Percentiles rank a stretch among this genome's conserved stretches.
Evolutionary conservation across 2,329 filamentous ascomycete species (phyloP).

Genomic region (Talaromyces sp.): DNA sequence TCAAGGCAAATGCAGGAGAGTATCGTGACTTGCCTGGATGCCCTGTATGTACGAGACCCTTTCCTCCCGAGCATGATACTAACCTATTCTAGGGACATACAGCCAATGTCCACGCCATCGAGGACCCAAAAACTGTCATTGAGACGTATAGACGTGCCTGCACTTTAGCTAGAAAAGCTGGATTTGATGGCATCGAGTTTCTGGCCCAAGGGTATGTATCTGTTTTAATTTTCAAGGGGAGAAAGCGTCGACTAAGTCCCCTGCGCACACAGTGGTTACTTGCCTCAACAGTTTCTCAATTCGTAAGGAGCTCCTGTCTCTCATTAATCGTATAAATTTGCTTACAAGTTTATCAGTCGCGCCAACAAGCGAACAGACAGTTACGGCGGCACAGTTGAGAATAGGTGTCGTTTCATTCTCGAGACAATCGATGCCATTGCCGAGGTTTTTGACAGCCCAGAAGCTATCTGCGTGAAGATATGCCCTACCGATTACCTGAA

Average conservation of each 20-base stretch:
- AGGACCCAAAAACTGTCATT: slow-evolving; percentile 10
- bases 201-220: slow-evolving; percentile 11
- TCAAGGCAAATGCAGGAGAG: slow-evolving; percentile 15
- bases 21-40: slow-evolving; percentile 15
- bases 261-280: neutral
- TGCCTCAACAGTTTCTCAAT: neutral
- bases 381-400: slow-evolving; percentile 28
- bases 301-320: neutral
- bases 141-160: slow-evolving; percentile 12
- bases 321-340: neutral
- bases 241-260: neutral
- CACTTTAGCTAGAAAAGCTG: slow-evolving; percentile 11
- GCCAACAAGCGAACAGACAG: slow-evolving; percentile 24
- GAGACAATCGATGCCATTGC: slow-evolving; percentile 26
- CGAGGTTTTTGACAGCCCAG: slow-evolving; percentile 15
- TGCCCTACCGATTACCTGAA: slow-evolving; percentile 23
- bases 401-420: slow-evolving; percentile 26
- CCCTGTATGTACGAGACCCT: neutral
- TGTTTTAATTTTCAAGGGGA: neutral
- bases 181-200: slow-evolving; percentile 16
- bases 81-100: slow-evolving; percentile 11
- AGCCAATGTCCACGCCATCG: slow-evolving; percentile 11
- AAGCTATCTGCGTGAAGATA: slow-evolving; percentile 22
- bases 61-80: neutral
- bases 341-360: neutral